Evolutionary conservation across 441 rosid species (phyloP), one percentile per base, ranked within the genome.

Genomic region (Lepidium campestre): DNA sequence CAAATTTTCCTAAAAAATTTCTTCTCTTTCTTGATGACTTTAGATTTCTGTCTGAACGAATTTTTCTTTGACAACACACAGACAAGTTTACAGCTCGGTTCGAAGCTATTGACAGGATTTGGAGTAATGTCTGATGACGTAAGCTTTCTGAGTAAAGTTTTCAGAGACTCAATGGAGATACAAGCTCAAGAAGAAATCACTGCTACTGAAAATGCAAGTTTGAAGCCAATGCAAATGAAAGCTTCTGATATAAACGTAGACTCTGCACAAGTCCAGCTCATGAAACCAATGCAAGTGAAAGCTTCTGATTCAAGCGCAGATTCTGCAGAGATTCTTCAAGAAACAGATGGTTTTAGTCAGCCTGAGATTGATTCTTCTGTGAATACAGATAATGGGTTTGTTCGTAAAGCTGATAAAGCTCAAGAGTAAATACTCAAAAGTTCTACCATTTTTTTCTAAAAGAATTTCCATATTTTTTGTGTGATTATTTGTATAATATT

Each of bases 111-210:
- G 83, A 89, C 76, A 79, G 94, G 90, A 14, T 81, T 93, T 48
- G 99, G 99, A 35, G 93, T 91, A 62, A 93, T 93, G 99, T 93
- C 99, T 34, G 99, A 91, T 72, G 99, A 93, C 19, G 97, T 93
- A 13, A 80, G 85, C 75, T 85, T 89, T 68, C 78, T 91, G 15
- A 78, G 97, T 47, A 82, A 77, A 77, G 82, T 91, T 37, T 81
- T 91, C 32, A 81, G 96, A 52, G 79, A 89, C 45, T 93, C 99
- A 62, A 86, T 91, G 95, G 99, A 91, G 74, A 69, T 83, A 36
- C 95, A 86, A 80, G 97, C 91, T 62, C 86, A 82, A 77, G 95
- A 87, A 35, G 85, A 72, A 19, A 72, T 72, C 75, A 56, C 69
- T 75, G 49, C 63, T 67, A 4, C 71, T 82, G 93, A 80, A 86